A percentile compares a stretch with the other conserved stretches of the same genome.
Evolutionary conservation across 192 early-diverging fungal species (phyloP).

Genomic region (Mortierella alpina): DNA sequence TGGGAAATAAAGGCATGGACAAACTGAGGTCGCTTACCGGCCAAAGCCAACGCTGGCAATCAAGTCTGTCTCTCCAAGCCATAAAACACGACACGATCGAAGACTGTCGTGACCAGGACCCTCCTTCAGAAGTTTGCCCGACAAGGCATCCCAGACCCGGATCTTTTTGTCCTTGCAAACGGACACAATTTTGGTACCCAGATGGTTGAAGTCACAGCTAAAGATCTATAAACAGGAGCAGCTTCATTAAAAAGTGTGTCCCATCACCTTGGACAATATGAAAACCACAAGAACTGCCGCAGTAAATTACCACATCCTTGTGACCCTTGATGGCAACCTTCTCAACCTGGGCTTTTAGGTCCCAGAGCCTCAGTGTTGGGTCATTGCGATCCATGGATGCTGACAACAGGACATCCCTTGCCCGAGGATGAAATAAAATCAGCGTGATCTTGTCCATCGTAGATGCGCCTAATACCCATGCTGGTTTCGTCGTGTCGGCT

Average conservation of each 20-base stretch:
- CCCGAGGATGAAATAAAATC: constrained; percentile 68
- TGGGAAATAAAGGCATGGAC: neutral
- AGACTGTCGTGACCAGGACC: constrained; percentile 76
- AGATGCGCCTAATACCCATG: constrained; percentile 37
- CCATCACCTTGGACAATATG: neutral
- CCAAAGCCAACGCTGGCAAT: constrained; percentile 82
- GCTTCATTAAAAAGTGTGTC: neutral
- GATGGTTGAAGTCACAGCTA: constrained; percentile 66
- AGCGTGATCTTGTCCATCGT: constrained; percentile 63
- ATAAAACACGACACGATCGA: constrained; percentile 72
- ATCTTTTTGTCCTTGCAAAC: constrained; percentile 76
- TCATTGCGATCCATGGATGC: constrained; percentile 67
- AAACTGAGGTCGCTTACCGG: constrained; percentile 36
- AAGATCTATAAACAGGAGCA: constrained; percentile 36
- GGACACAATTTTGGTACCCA: constrained; percentile 76
- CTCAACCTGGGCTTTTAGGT: constrained; percentile 57
- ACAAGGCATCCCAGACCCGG: constrained; percentile 70
- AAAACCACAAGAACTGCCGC: neutral
- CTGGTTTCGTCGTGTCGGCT: constrained; percentile 33
- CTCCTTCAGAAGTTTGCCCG: constrained; percentile 65
- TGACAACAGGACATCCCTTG: constrained; percentile 67
- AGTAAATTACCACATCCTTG: constrained; percentile 41
- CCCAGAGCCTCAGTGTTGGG: constrained; percentile 67
- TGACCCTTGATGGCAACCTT: constrained; percentile 44
- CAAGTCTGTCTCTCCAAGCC: constrained; percentile 67